Evolutionary conservation across 2,329 filamentous ascomycete genomes (phyloP), one percentile per base, ranked within the genome.

Genomic region (Penicillium sp.): DNA sequence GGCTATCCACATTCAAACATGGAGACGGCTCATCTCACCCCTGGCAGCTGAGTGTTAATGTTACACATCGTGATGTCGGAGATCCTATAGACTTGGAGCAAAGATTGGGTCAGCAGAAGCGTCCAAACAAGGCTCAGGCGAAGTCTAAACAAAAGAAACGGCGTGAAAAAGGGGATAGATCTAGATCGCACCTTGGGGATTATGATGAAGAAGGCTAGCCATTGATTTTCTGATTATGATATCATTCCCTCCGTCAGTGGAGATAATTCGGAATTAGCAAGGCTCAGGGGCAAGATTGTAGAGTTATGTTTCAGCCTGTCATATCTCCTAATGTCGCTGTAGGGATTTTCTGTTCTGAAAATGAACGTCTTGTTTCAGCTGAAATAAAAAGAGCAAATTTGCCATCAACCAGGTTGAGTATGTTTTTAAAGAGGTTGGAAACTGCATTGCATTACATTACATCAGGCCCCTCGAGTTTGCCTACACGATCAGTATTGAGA

Each of bases 1-100:
- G 35, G 28, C 33, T 50, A 9, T 15, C 30, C 2, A 15, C 37
- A 5, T 30, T 58, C 12, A 59, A 6, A 28, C 3, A 35, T 49
- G 59, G 50, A 1, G 33, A 30, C 40, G 35, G 22, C 28, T 3
- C 22, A n/a, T 59, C 51, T 22, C 22, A 19, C 13, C 6, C 2
- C 53, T 50, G 35, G 49, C 7, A 53, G 24, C 3, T 62, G 9
- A 37, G 6, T 37, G 33, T 55, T 9, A 44, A 38, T 37, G 24
- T 53, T 37, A 24, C 35, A 1, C 56, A 55, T 30, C 60, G 56
- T 24, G 50, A 61, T 12, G 19, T 55, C 5, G 50, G 50, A 8
- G n/a, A 37, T 22, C n/a, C 12, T 5, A 35, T 24, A 15, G 30
- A 53, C 1, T 8, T 15, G 13, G 50, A 37, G 28, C n/a, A 17